Percentiles rank a stretch among this genome's conserved stretches.
Evolutionary conservation across 2,329 filamentous ascomycete species (phyloP).

Genomic region (Xylaria multiplex): DNA sequence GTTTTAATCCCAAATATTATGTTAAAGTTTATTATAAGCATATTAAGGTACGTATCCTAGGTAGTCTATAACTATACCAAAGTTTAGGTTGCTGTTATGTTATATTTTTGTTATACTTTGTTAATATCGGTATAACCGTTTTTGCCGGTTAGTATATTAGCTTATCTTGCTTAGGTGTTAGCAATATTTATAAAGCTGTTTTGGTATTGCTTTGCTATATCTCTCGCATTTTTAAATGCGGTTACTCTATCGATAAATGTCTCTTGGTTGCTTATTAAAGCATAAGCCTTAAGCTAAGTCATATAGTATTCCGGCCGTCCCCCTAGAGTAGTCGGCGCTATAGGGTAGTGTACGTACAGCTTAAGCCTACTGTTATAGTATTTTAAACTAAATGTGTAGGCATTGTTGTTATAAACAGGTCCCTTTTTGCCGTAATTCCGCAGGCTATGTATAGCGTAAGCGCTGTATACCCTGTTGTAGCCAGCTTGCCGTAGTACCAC

Average conservation of each 20-base stretch:
- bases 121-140: background rate
- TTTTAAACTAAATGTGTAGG: no score
- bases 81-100: slow-evolving; percentile 5
- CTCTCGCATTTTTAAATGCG: slow-evolving; percentile 54
- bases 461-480: no score
- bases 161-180: slow-evolving; percentile 37
- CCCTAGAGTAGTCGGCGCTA: no score
- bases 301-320: slow-evolving; percentile 60
- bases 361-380: no score
- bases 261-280: slow-evolving; percentile 45
- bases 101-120: slow-evolving; percentile 16
- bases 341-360: no score
- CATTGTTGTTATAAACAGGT: no score
- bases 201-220: slow-evolving; percentile 52
- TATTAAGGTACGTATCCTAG: slow-evolving; percentile 6
- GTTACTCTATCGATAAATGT: slow-evolving; percentile 50
- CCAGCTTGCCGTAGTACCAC: no score
- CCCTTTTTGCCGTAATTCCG: no score
- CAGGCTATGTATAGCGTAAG: no score
- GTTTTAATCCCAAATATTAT: slow-evolving; percentile 7
- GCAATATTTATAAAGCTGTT: slow-evolving; percentile 49
- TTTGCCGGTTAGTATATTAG: slow-evolving; percentile 1
- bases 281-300: slow-evolving; percentile 48
- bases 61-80: slow-evolving; percentile 2
- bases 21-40: slow-evolving; percentile 5